These are phyloP conservation scores for Tuber aestivum DNA, from an alignment of 495 filamentous ascomycete genomes.

Conservation along the genomic window DNA sequence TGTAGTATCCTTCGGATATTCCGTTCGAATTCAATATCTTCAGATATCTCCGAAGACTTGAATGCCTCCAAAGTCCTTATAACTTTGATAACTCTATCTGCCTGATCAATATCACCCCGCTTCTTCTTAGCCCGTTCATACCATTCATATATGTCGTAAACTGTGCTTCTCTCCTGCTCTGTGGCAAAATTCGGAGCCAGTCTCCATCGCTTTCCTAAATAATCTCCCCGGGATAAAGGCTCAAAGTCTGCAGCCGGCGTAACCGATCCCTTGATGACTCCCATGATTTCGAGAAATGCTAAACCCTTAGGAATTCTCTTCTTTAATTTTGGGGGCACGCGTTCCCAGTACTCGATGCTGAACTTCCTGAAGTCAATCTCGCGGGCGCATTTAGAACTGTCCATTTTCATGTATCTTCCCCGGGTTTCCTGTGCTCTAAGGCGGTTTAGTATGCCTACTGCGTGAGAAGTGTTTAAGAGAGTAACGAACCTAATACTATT, in stretches of 20 bases:
- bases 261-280: slow-evolving; percentile 32
- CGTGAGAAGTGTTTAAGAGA: not conserved
- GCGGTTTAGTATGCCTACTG: not conserved
- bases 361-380: slow-evolving; percentile 44
- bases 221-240: slow-evolving; percentile 42
- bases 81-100: slow-evolving; percentile 45
- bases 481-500: slow-evolving; percentile 32
- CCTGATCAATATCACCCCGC: slow-evolving; percentile 42
- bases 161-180: slow-evolving; percentile 34
- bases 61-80: slow-evolving; percentile 40
- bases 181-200: slow-evolving; percentile 42
- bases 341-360: slow-evolving; percentile 46
- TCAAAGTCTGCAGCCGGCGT: slow-evolving; percentile 25
- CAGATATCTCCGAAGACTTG: not conserved
- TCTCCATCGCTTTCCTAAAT: slow-evolving; percentile 25
- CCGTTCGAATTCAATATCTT: slow-evolving; percentile 42
- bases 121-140: slow-evolving; percentile 44
- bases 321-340: slow-evolving; percentile 24
- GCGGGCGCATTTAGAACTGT: not conserved
- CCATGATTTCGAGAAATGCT: too few species aligned
- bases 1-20: slow-evolving; percentile 43
- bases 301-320: slow-evolving; percentile 24
- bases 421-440: not conserved
- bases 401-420: not conserved
- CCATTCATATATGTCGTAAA: slow-evolving; percentile 44